Evolutionary conservation across 768 basidiomycete genomes (phyloP).

Genomic region (Boletus eberwhitei): DNA sequence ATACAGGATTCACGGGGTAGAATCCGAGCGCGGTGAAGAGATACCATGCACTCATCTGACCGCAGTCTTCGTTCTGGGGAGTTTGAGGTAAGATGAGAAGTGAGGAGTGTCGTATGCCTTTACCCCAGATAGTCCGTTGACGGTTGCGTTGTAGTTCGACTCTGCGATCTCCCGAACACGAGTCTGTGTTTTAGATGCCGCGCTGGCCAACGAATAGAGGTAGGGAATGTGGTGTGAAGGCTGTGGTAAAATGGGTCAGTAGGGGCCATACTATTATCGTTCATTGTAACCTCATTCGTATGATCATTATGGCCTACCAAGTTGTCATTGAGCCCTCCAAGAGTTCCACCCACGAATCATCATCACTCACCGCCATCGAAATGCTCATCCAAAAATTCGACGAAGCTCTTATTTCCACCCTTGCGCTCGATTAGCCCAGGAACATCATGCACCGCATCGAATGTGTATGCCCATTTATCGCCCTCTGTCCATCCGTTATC

Average conservation of each 20-base stretch:
- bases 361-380: constrained; percentile 41
- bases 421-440: constrained; percentile 56
- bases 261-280: not conserved
- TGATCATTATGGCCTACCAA: constrained; percentile 71
- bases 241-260: constrained; percentile 33
- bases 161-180: constrained; percentile 65
- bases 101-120: constrained; percentile 11
- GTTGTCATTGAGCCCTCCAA: constrained; percentile 4
- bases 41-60: constrained; percentile 90
- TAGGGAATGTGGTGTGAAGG: constrained; percentile 88
- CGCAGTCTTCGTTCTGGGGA: constrained; percentile 79
- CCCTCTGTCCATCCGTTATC: constrained; percentile 82
- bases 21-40: constrained; percentile 80
- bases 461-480: constrained; percentile 73
- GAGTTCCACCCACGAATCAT: not conserved
- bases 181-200: constrained; percentile 67
- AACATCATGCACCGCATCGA: constrained; percentile 73
- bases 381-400: constrained; percentile 61
- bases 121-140: constrained; percentile 71
- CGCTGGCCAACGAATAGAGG: constrained; percentile 69
- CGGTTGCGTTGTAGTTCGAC: constrained; percentile 62
- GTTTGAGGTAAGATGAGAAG: not conserved
- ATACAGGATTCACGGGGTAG: constrained; percentile 82
- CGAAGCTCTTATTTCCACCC: constrained; percentile 65
- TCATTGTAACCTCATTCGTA: constrained; percentile 57